Evolutionary conservation across 139 green algal species (phyloP).

Genomic region (Penium margaritaceum): DNA sequence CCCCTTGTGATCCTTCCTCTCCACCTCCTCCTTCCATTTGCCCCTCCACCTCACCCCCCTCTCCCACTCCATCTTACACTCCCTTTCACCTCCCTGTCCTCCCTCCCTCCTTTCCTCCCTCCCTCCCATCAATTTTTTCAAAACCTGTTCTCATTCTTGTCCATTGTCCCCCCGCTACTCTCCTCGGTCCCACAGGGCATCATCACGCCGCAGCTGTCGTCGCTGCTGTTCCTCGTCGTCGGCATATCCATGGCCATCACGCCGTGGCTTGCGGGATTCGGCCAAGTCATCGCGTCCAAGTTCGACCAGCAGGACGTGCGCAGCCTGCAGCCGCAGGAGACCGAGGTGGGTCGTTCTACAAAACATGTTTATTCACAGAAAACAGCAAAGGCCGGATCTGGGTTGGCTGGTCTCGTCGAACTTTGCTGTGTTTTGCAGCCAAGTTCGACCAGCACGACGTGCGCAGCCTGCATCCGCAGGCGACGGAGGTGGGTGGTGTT

Average conservation of each 20-base stretch:
- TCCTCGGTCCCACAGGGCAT: constrained; percentile 50
- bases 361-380: no score
- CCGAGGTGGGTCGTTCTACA: constrained; percentile 45
- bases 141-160: no score
- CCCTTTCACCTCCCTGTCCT: no score
- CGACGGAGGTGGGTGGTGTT: constrained; percentile 51
- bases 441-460: constrained; percentile 74
- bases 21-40: not conserved
- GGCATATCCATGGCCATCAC: constrained; percentile 93
- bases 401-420: not conserved
- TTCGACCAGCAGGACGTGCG: constrained; percentile 71
- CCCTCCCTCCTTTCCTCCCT: no score
- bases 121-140: no score
- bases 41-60: not conserved
- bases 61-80: not conserved
- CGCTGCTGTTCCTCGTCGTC: constrained; percentile 89
- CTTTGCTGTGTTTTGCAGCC: not conserved
- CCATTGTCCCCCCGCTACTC: no score
- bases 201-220: constrained; percentile 63
- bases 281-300: constrained; percentile 62
- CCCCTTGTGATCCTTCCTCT: not conserved
- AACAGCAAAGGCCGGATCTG: no score
- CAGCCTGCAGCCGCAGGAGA: constrained; percentile 71
- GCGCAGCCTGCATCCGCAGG: constrained; percentile 65
- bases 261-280: constrained; percentile 80